A percentile compares a stretch with the other conserved stretches of the same genome.
phyloP scores from a whole-genome alignment of 768 basidiomycete species.

The Suillus brevipes region DNA sequence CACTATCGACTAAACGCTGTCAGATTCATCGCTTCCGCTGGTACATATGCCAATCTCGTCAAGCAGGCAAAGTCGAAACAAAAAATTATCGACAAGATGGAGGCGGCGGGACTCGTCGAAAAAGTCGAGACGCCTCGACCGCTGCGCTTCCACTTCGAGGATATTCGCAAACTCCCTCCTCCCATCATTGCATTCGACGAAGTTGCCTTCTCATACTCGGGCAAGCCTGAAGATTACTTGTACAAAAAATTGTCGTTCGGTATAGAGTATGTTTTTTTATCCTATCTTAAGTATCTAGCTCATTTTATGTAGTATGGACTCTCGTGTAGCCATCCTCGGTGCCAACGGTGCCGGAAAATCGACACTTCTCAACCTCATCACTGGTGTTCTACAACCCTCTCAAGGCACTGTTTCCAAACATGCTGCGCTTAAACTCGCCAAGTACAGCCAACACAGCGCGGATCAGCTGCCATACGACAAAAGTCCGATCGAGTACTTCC shows the following conservation, averaged over 20 bases:
- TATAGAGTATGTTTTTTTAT: slow-evolving; percentile 72
- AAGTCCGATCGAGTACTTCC: slow-evolving; percentile 93
- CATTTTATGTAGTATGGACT: slow-evolving; percentile 70
- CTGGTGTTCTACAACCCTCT: slow-evolving; percentile 71
- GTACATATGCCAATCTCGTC: slow-evolving; percentile 99
- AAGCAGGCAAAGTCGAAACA: slow-evolving; percentile 99
- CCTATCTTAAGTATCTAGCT: slow-evolving; percentile 5
- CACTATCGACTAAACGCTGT: slow-evolving; percentile 11
- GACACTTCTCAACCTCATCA: slow-evolving; percentile 89
- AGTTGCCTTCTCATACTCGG: slow-evolving; percentile 95
- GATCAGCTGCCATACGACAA: slow-evolving; percentile 96
- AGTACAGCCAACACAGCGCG: slow-evolving; percentile 98
- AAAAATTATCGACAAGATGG: slow-evolving; percentile 99
- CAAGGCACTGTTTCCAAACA: slow-evolving; percentile 92
- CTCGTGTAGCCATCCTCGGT: slow-evolving; percentile 92
- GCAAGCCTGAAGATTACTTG: slow-evolving; percentile 82
- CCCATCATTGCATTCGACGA: slow-evolving; percentile 96
- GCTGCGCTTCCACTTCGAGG: slow-evolving; percentile 94
- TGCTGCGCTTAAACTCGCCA: slow-evolving; percentile 87
- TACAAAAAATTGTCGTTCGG: slow-evolving; percentile 92
- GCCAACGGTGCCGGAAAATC: slow-evolving; percentile 96
- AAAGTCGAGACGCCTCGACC: slow-evolving; percentile 76
- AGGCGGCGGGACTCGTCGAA: slow-evolving; percentile 95
- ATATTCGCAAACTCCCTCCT: slow-evolving; percentile 88
- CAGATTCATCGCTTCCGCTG: slow-evolving; percentile 98